Conservation (phyloP, 2,329 filamentous ascomycete genomes). For the Neofusicoccum cordaticola region DNA sequence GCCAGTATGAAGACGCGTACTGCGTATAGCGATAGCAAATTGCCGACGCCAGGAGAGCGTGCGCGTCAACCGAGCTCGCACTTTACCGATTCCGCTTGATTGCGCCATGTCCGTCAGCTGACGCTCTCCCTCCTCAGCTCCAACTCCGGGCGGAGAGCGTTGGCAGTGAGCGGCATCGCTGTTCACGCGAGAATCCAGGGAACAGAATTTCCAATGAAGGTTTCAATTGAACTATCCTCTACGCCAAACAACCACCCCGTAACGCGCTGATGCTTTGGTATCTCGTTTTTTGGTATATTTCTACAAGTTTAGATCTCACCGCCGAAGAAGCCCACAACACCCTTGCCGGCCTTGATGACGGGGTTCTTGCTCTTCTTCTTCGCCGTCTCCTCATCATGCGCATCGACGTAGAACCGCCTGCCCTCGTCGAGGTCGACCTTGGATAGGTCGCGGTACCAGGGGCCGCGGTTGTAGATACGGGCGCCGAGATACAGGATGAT, state of each 20-base stretch:
- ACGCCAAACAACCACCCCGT: background rate
- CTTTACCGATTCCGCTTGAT: too few relatives aligned
- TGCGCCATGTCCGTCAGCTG: too few relatives aligned
- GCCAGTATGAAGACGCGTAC: too few relatives aligned
- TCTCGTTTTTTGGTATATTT: background rate
- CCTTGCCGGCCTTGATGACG: slow-evolving; percentile 12
- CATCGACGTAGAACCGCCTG: slow-evolving; percentile 26
- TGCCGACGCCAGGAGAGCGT: too few relatives aligned
- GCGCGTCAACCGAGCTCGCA: too few relatives aligned
- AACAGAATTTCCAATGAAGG: background rate
- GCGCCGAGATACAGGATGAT: slow-evolving; percentile 43
- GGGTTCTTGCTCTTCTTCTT: slow-evolving; percentile 5
- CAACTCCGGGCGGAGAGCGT: too few relatives aligned
- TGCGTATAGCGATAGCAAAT: too few relatives aligned
- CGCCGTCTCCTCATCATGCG: slow-evolving; percentile 18
- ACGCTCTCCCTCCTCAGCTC: too few relatives aligned
- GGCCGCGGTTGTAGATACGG: slow-evolving; percentile 38
- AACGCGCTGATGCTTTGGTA: background rate
- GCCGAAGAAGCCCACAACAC: slow-evolving; percentile 15
- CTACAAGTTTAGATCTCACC: background rate
- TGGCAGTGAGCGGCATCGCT: too few relatives aligned
- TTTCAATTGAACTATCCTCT: background rate
- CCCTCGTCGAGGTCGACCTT: slow-evolving; percentile 37
- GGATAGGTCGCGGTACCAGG: slow-evolving; percentile 33
- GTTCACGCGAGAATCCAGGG: background rate